phyloP scores from a whole-genome alignment of 352 stramenopile genomes.

The Plasmopara halstedii region DNA sequence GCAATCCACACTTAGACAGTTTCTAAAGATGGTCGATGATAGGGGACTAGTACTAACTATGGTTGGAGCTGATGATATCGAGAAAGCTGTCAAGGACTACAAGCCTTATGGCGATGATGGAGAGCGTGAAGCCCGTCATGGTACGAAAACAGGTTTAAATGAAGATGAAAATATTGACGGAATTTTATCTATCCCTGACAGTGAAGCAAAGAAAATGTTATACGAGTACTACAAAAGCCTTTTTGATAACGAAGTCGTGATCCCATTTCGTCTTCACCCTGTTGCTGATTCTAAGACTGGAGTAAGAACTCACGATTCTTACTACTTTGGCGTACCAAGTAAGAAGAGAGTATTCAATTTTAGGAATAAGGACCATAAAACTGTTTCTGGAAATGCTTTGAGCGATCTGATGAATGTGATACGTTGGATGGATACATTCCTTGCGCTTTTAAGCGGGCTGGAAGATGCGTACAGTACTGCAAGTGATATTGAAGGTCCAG shows the following conservation, averaged over 20 bases:
- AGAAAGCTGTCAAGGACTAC: constrained; percentile 3
- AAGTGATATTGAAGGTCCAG: constrained; percentile 1
- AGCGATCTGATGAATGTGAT: not conserved
- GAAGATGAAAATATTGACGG: too few species aligned
- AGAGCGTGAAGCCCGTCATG: constrained; percentile 7
- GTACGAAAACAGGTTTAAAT: constrained; percentile 7
- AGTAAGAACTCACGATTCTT: constrained; percentile 5
- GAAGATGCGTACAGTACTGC: constrained; percentile 2
- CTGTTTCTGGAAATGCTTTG: constrained; percentile 7
- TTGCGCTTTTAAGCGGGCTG: not conserved
- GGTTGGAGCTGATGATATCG: constrained; percentile 2
- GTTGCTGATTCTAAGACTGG: constrained; percentile 1
- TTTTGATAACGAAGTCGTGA: constrained; percentile 6
- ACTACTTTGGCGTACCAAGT: constrained; percentile 5
- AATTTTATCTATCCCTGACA: constrained; percentile 1
- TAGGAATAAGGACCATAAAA: constrained; percentile 5
- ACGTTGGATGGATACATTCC: constrained; percentile 8
- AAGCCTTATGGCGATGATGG: too few species aligned
- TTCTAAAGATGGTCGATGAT: constrained; percentile 1
- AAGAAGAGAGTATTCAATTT: not conserved
- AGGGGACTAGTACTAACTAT: constrained; percentile 2
- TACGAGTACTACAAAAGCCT: constrained; percentile 13
- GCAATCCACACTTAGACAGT: constrained; percentile 5
- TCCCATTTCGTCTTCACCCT: not conserved
- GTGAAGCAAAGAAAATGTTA: constrained; percentile 1